Evolutionary conservation across 768 basidiomycete species (phyloP), one percentile per base, ranked within the genome.

Genomic region (Xerocomellus amylosporus): DNA sequence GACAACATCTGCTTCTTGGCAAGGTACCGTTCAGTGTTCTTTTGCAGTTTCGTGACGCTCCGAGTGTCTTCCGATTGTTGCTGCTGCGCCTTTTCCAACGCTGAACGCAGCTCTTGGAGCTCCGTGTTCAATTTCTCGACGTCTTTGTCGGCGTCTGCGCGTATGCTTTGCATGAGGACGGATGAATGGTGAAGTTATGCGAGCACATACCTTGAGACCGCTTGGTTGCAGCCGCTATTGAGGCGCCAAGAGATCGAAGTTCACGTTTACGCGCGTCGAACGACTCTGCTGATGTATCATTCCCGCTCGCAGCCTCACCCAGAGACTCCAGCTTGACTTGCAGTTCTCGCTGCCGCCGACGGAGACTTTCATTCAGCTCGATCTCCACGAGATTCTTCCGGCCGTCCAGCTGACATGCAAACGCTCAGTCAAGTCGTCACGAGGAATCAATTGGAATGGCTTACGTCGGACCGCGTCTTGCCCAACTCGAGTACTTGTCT

Each of bases 21-120:
- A 8, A 96, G 80, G 70, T 95, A 97, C 19, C 96, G 84, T 66
- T 99, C 97, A 0, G 93, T 92, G 57, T 86, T 91, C 79, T 98
- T 98, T 69, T 98, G 94, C 59, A 95, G 87, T 54, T 86, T 84
- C n/a, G 89, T 84, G 55, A 98, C 90, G 37, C 81, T 85, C 9
- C 93, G 86, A 45, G 82, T 84, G 61, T 97, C 93, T 64, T 98
- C 95, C 0, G 81, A 69, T 65, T 98, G 96, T 59, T 93, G 86
- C 8, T 79, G 80, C 62, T 96, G 90, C 3, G 87, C 72, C 55
- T 80, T 79, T 65, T 98, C 95, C 20, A 97, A 70, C 1, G 78
- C 75, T 14, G 73, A 65, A 8, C 81, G 81, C 14, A 86, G 73
- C 56, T 90, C 83, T 59, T 93, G 90, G 12, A 93, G 74, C 53